Percentiles rank a stretch among this genome's conserved stretches.
These are phyloP conservation scores for Guadua angustifolia DNA, from an alignment of 176 grass and related monocot genomes.

Conservation along the genomic window DNA sequence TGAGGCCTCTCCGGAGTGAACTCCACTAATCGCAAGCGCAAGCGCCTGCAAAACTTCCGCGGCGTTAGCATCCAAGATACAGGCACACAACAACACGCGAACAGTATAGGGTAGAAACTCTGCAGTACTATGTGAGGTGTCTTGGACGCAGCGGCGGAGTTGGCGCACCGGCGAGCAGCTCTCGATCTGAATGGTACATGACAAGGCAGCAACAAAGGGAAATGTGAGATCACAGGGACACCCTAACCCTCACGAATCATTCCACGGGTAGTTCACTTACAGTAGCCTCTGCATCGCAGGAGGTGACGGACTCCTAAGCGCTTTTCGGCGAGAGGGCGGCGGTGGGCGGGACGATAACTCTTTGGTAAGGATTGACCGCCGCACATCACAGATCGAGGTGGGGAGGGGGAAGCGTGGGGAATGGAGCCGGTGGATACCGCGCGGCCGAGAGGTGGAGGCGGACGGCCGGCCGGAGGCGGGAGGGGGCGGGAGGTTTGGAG, in stretches of 20 bases:
- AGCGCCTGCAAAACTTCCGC: slow-evolving; percentile 25
- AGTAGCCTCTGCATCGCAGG: slow-evolving; percentile 57
- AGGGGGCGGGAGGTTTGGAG: neutral
- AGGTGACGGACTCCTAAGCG: neutral
- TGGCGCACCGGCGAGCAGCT: slow-evolving; percentile 44
- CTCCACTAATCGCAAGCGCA: slow-evolving; percentile 42
- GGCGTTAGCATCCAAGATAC: slow-evolving; percentile 4
- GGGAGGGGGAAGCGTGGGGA: neutral
- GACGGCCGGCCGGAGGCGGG: neutral
- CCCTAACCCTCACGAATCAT: neutral
- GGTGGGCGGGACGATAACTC: neutral
- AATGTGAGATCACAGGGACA: slow-evolving; percentile 18
- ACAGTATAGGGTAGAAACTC: neutral
- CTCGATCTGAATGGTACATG: slow-evolving; percentile 51
- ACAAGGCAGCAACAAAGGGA: neutral
- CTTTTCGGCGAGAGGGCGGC: neutral
- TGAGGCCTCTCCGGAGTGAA: too few relatives aligned
- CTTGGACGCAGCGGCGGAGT: slow-evolving; percentile 35
- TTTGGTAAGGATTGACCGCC: neutral
- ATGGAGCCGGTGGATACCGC: neutral
- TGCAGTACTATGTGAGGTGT: slow-evolving; percentile 32
- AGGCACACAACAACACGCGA: neutral
- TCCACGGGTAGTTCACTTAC: slow-evolving; percentile 29
- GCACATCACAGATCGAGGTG: neutral
- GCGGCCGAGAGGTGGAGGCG: neutral